phyloP scores from a whole-genome alignment of 139 green algal species.

The Chlorella sorokiniana region DNA sequence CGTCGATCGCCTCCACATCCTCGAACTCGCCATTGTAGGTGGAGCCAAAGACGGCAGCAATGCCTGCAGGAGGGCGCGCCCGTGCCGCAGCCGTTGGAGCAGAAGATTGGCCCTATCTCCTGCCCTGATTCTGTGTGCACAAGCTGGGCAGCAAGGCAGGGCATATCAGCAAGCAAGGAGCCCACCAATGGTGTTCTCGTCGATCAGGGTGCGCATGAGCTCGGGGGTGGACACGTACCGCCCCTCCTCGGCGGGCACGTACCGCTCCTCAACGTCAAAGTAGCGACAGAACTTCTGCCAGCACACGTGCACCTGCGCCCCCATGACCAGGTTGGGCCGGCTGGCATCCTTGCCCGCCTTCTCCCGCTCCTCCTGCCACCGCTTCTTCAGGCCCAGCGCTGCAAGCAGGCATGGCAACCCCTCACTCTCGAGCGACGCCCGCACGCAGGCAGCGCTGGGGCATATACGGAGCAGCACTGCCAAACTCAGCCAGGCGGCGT shows the following conservation, averaged over 20 bases:
- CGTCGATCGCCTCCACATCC: slow-evolving; percentile 61
- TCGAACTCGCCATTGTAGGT: slow-evolving; percentile 79
- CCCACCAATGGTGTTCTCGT: slow-evolving; percentile 79
- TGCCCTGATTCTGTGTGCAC: slow-evolving; percentile 16
- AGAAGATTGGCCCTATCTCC: too few species aligned
- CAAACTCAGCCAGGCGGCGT: not conserved
- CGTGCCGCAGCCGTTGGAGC: not conserved
- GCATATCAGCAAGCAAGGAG: not conserved
- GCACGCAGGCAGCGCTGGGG: not conserved
- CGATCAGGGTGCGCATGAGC: slow-evolving; percentile 39
- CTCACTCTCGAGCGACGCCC: not conserved
- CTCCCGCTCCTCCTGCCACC: slow-evolving; percentile 54
- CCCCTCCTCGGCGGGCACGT: slow-evolving; percentile 43
- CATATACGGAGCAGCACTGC: not conserved
- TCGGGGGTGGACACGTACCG: slow-evolving; percentile 36
- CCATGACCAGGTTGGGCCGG: slow-evolving; percentile 67
- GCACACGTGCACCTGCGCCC: slow-evolving; percentile 51
- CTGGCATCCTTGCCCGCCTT: slow-evolving; percentile 38
- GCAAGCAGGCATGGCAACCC: not conserved
- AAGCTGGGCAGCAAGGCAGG: not conserved
- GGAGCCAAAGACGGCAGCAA: slow-evolving; percentile 65
- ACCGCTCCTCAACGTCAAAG: slow-evolving; percentile 69
- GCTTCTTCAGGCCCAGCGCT: slow-evolving; percentile 70
- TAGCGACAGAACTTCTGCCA: slow-evolving; percentile 73
- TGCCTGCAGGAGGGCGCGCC: not conserved